Base-by-base conservation (phyloP, 2,329 filamentous ascomycete genomes). In the Ophiostoma montium region DNA sequence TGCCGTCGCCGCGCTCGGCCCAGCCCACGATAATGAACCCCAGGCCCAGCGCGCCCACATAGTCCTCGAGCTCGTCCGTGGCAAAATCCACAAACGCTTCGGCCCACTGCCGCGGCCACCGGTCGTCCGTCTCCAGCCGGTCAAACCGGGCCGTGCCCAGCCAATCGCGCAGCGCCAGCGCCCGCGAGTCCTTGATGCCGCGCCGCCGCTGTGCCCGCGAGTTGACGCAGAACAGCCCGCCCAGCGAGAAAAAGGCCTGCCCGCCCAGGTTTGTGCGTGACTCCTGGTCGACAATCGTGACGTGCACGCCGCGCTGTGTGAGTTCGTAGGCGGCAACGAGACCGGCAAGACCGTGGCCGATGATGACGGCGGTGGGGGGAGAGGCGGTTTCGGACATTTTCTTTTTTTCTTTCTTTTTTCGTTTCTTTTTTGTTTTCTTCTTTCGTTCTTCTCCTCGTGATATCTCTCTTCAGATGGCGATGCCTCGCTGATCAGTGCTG, bases 191-290 rank as follows among this genome's bases (percentile, higher is more conserved):
- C 53, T 67, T 67, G 63, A 80, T 76, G 55, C 76, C 76, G 60
- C 72, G 65, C 48, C 72, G 69, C 4, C 76, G 70, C 63, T 80
- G 76, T 53, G 72, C 66, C 9, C 68, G 57, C 9, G 74, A 77
- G 62, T 80, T 60, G 49, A 80, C 76, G 61, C 72, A 67, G 63
- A 80, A 80, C 23, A 80, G 59, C 33, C 76, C 76, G 32, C 76
- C 77, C 1, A 80, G 69, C 3, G 76, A 80, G 75, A 76, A 80
- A 58, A 79, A 80, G 7, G 76, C 76, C 60, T 80, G 76, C 2
- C 76, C 76, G 51, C 77, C 77, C 10, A 80, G 65, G 55, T 69
- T 78, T 53, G 67, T 61, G 30, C 65, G 67, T 51, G 72, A 74
- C 58, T 80, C 76, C 57, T 80, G 76, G 61, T 80, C 77, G 46